phyloP scores from a whole-genome alignment of 805 yeast species.

The Candida alai region DNA sequence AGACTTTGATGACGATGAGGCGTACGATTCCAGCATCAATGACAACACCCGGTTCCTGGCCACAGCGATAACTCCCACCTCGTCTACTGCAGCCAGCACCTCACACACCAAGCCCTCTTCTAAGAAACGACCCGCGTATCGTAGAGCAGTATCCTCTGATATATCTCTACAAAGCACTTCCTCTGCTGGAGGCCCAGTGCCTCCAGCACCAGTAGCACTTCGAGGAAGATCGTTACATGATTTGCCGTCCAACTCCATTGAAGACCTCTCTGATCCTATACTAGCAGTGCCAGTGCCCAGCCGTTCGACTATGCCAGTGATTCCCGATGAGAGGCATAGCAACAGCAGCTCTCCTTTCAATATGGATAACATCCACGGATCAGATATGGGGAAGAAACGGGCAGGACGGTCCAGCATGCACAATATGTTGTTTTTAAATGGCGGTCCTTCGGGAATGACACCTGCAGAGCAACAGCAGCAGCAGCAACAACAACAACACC shows the following conservation, averaged over 20 bases:
- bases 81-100: conserved; percentile 7
- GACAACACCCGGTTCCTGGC: conserved; percentile 19
- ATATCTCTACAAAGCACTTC: conserved; percentile 31
- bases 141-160: conserved; percentile 33
- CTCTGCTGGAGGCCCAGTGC: conserved; percentile 15
- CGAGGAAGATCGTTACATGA: conserved; percentile 29
- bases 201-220: conserved; percentile 6
- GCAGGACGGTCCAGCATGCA: no score
- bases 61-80: conserved; percentile 12
- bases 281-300: no score
- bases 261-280: conserved; percentile 18
- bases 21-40: conserved; percentile 37
- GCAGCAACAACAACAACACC: neutral
- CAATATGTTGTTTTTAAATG: no score
- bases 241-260: conserved; percentile 36
- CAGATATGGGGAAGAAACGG: conserved; percentile 8
- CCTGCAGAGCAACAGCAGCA: neutral
- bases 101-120: conserved; percentile 1
- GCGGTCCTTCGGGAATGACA: conserved; percentile 6
- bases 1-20: conserved; percentile 32
- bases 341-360: conserved; percentile 7
- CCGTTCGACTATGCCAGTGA: neutral
- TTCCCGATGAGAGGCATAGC: no score
- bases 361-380: no score
- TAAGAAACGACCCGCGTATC: conserved; percentile 28